Evolutionary conservation across 345 rosid species (phyloP), one percentile per base, ranked within the genome.

Genomic region (Aegle marmelos): DNA sequence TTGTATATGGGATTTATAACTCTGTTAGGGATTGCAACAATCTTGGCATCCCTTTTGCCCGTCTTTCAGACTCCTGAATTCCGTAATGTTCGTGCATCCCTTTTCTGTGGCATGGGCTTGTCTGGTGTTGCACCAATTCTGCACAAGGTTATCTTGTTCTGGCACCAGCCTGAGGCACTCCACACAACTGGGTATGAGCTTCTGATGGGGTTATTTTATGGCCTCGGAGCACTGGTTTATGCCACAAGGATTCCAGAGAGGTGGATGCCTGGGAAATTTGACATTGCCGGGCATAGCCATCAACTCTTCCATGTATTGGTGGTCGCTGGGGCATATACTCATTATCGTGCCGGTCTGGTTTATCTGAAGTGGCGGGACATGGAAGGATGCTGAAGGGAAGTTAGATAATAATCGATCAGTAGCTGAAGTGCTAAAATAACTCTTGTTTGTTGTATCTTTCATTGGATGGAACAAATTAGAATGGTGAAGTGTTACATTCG

Each of bases 261-360:
- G 68, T 95, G 99, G 99, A 92, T 83, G 96, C 99, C 99, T 0
- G 98, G 99, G 9, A 93, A 90, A 70, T 93, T 93, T 24, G 99
- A 95, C 87, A 90, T 95, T 76, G 98, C 97, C 9, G 98, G 99
- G 70, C 97, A 95, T 60, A 95, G 99, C 75, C 99, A 95, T 78
- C 99, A 95, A 63, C 89, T 93, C 67, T 95, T 95, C 82, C 98
- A 93, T 79, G 34, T 95, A 63, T 63, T 93, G 67, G 97, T 95
- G 1, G 91, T 93, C 61, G 97, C 99, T 16, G 97, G 97, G 62
- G 99, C 97, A 0, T 93, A 89, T 58, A 88, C 96, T 14, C 99
- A 95, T 45, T 95, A 93, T 72, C 91, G 80, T 28, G 97, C 99
- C 5, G 98, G 97, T 50, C 83, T 93, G 71, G 87, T 95, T 68